A percentile compares a stretch with the other conserved stretches of the same genome.
Conservation (phyloP, 2,329 filamentous ascomycete species). For the Cadophora gregata region DNA sequence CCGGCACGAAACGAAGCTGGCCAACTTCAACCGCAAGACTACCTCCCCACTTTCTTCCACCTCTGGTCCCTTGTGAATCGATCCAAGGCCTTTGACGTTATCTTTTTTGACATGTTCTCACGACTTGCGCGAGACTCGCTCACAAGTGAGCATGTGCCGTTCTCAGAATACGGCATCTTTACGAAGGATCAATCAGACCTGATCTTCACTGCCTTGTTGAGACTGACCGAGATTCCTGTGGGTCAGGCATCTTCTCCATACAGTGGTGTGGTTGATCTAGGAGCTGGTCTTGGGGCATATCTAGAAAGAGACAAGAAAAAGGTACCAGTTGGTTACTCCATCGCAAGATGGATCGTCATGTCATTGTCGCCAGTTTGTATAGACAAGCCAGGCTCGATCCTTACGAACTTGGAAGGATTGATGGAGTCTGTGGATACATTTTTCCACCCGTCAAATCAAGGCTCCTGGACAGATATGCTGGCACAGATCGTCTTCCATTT, state of each 20-base stretch:
- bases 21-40: constrained; percentile 85
- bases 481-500: constrained; percentile 92
- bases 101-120: constrained; percentile 89
- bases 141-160: constrained; percentile 74
- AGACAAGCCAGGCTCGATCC: constrained; percentile 76
- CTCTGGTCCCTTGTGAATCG: constrained; percentile 93
- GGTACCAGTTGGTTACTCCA: constrained; percentile 88
- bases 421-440: constrained; percentile 97
- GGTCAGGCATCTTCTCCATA: constrained; percentile 96
- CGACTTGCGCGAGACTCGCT: constrained; percentile 85
- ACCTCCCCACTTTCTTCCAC: constrained; percentile 94
- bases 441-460: constrained; percentile 97
- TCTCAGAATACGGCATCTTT: constrained; percentile 88
- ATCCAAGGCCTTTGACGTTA: constrained; percentile 84
- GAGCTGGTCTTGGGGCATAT: constrained; percentile 82
- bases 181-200: constrained; percentile 89
- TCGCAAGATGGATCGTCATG: constrained; percentile 91
- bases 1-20: constrained; percentile 73
- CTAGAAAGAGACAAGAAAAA: constrained; percentile 93
- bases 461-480: constrained; percentile 86
- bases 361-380: constrained; percentile 87
- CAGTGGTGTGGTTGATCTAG: constrained; percentile 77
- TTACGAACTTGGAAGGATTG: constrained; percentile 86
- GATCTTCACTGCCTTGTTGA: constrained; percentile 89
- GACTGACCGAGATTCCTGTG: constrained; percentile 93